A percentile compares a stretch with the other conserved stretches of the same genome.
These are phyloP conservation scores for Dillenia turbinata DNA, from an alignment of 164 flowering plant genomes.

Conservation along the genomic window DNA sequence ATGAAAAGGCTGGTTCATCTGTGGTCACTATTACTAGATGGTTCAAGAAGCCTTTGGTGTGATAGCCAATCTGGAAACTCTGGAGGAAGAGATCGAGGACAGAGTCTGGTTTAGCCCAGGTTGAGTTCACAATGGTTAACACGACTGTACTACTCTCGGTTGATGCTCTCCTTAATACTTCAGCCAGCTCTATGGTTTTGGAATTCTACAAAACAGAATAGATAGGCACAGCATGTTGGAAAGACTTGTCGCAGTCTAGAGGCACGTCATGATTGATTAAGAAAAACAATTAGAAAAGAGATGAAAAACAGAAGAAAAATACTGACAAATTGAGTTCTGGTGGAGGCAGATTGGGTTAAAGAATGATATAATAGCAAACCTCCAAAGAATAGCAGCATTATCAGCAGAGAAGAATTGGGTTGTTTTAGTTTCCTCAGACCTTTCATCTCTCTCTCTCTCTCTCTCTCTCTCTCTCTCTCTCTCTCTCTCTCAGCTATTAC, in stretches of 20 bases:
- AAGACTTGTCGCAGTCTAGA: neutral
- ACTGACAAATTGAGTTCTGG: conserved; percentile 11
- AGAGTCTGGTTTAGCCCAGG: conserved; percentile 36
- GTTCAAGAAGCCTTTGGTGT: conserved; percentile 27
- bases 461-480: conserved; percentile 3
- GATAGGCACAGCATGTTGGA: neutral
- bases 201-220: conserved; percentile 8
- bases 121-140: conserved; percentile 26
- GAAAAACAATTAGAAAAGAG: neutral
- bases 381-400: conserved; percentile 5
- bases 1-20: conserved; percentile 20
- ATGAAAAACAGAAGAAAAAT: neutral
- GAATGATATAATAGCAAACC: conserved; percentile 6
- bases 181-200: conserved; percentile 7
- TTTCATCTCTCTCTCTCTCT: neutral
- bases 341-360: neutral
- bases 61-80: conserved; percentile 32
- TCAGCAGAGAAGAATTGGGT: neutral
- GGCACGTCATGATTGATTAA: neutral
- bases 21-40: conserved; percentile 32
- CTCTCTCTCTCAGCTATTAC: no score
- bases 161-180: conserved; percentile 22
- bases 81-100: conserved; percentile 39
- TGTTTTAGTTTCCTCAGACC: conserved; percentile 4
- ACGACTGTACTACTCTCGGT: conserved; percentile 32